Evolutionary conservation across 768 basidiomycete species (phyloP).

Genomic region (Hemileccinum rubropunctum): DNA sequence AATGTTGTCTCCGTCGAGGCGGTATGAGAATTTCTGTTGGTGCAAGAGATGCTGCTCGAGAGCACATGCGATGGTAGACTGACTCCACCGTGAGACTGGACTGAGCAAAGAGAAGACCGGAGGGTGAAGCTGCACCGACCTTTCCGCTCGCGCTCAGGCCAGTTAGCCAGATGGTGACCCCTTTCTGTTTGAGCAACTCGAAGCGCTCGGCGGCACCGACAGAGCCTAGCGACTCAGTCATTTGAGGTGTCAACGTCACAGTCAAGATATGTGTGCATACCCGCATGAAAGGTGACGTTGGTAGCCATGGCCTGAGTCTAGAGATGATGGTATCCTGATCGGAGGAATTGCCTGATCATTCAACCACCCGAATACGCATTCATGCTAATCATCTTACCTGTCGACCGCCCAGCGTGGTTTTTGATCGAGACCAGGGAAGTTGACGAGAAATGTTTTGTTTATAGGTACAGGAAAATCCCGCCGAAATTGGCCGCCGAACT

Average conservation of each 20-base stretch:
- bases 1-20: conserved; percentile 95
- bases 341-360: too few relatives aligned
- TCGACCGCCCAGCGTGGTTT: too few relatives aligned
- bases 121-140: conserved; percentile 39
- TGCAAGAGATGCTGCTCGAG: conserved; percentile 94
- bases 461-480: too few relatives aligned
- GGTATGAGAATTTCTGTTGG: conserved; percentile 80
- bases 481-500: too few relatives aligned
- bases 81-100: neutral
- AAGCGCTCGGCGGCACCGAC: conserved; percentile 67
- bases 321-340: neutral
- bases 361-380: too few relatives aligned
- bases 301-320: conserved; percentile 29
- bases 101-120: neutral
- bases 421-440: too few relatives aligned
- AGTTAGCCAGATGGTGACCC: conserved; percentile 94
- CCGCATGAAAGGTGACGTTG: conserved; percentile 71
- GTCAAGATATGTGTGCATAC: conserved; percentile 30
- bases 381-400: too few relatives aligned
- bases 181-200: conserved; percentile 69
- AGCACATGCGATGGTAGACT: conserved; percentile 98
- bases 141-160: conserved; percentile 95
- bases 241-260: neutral
- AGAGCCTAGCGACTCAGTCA: conserved; percentile 51
- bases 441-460: too few relatives aligned